A percentile compares a stretch with the other conserved stretches of the same genome.
Conservation (phyloP, 768 basidiomycete species). For the Collybiopsis confluens region DNA sequence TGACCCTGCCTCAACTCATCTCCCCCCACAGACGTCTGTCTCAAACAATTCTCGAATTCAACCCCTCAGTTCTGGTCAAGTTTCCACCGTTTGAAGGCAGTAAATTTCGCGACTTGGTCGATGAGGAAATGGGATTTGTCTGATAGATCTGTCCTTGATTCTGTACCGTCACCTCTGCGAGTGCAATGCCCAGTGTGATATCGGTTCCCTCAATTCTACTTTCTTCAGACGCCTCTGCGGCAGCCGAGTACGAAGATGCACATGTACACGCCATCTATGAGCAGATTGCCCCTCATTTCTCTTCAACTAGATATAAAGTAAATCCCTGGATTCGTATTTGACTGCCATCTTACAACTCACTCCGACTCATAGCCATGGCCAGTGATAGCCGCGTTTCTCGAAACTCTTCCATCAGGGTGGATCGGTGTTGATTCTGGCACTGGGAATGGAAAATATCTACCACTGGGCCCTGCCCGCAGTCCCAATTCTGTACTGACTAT, state of each 20-base stretch:
- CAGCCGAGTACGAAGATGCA: constrained; percentile 57
- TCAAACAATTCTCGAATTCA: constrained; percentile 45
- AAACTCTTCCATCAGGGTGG: constrained; percentile 67
- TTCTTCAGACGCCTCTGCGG: constrained; percentile 45
- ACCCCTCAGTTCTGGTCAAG: constrained; percentile 38
- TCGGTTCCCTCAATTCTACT: constrained; percentile 34
- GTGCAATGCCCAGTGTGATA: constrained; percentile 25
- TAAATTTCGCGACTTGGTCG: constrained; percentile 63
- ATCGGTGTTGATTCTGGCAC: constrained; percentile 93
- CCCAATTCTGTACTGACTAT: constrained; percentile 65
- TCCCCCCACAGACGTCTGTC: constrained; percentile 42
- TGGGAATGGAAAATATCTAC: constrained; percentile 97
- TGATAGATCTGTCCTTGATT: constrained; percentile 17
- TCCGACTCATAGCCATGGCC: constrained; percentile 73
- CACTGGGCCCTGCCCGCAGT: constrained; percentile 54
- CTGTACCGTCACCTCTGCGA: background rate
- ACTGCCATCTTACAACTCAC: background rate
- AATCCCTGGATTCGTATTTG: constrained; percentile 10
- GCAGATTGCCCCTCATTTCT: constrained; percentile 82
- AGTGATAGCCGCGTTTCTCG: constrained; percentile 72
- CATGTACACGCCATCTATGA: constrained; percentile 87
- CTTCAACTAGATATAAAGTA: constrained; percentile 86
- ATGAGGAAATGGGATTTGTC: constrained; percentile 75
- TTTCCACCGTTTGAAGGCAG: constrained; percentile 70
- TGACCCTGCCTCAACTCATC: background rate